A percentile compares a stretch with the other conserved stretches of the same genome.
Evolutionary conservation across 2,329 filamentous ascomycete genomes (phyloP).

Genomic region (Apiospora kogelbergensis): DNA sequence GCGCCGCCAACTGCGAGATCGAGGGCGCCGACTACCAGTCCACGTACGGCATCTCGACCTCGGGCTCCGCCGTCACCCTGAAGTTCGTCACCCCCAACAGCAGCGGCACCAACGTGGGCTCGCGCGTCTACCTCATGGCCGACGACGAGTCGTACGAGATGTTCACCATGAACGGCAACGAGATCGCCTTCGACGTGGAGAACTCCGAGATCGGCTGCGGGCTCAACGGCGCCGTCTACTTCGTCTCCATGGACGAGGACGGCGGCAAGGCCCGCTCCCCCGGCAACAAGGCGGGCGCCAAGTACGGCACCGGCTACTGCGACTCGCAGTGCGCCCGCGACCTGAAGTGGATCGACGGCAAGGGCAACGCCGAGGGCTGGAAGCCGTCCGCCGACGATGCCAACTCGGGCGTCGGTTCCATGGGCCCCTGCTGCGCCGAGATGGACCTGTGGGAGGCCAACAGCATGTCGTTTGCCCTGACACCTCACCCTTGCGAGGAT

Average conservation of each 20-base stretch:
- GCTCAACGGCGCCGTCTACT: constrained; percentile 61
- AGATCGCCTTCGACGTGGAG: constrained; percentile 64
- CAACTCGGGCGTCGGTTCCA: constrained; percentile 45
- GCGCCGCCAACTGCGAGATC: constrained; percentile 39
- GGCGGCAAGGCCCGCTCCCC: constrained; percentile 46
- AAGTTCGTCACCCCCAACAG: constrained; percentile 48
- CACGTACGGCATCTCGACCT: constrained; percentile 44
- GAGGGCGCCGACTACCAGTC: constrained; percentile 41
- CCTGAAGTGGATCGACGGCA: constrained; percentile 52
- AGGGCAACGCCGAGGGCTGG: constrained; percentile 48
- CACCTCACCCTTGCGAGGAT: constrained; percentile 57
- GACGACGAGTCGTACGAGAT: constrained; percentile 53
- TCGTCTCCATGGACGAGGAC: constrained; percentile 53
- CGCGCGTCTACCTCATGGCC: constrained; percentile 55
- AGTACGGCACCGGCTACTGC: constrained; percentile 58
- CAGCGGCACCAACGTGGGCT: constrained; percentile 34
- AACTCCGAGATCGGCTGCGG: constrained; percentile 58
- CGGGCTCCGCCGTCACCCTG: constrained; percentile 41
- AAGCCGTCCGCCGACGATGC: constrained; percentile 43
- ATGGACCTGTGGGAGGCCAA: constrained; percentile 64
- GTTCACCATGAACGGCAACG: constrained; percentile 56
- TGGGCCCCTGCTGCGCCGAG: constrained; percentile 55
- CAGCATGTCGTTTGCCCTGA: constrained; percentile 55
- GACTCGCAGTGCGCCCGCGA: constrained; percentile 46
- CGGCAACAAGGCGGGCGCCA: constrained; percentile 46